Conservation (phyloP, 441 rosid species). For the Populus hybrid region DNA sequence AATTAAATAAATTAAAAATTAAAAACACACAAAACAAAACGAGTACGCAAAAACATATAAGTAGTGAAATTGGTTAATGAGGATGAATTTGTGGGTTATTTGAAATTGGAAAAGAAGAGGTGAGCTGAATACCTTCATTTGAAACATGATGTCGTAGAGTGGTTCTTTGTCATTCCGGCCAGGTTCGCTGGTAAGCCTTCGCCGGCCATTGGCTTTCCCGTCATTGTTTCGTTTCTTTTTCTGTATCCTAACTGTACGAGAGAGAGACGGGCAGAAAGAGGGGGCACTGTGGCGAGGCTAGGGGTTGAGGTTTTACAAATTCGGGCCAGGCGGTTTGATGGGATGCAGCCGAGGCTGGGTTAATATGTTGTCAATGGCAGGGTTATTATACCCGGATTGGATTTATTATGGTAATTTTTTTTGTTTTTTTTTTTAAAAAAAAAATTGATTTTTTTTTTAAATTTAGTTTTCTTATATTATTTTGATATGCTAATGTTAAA, state of each 20-base stretch:
- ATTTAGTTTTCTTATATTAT: no score
- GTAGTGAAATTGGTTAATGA: background rate
- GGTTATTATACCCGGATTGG: background rate
- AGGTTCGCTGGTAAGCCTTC: slow-evolving; percentile 65
- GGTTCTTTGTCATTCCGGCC: slow-evolving; percentile 91
- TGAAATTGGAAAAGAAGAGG: background rate
- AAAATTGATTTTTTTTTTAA: no score
- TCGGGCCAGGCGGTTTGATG: background rate
- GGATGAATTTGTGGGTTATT: background rate
- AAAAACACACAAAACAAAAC: no score
- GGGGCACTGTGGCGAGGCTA: background rate
- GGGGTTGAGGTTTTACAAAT: background rate
- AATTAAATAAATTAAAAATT: background rate
- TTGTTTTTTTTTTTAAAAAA: no score
- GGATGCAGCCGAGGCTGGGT: background rate
- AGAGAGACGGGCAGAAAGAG: background rate
- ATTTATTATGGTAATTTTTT: no score
- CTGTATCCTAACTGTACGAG: background rate
- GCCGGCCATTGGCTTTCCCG: slow-evolving; percentile 59
- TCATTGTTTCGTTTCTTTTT: slow-evolving; percentile 40
- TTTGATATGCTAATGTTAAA: no score
- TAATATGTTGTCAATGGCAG: background rate
- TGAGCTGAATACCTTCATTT: slow-evolving; percentile 67
- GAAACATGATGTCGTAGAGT: slow-evolving; percentile 90
- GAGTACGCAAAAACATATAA: background rate